These are phyloP conservation scores for Limonomyces culmigenus DNA, from an alignment of 1,284 basidiomycete genomes.

Conservation along the genomic window DNA sequence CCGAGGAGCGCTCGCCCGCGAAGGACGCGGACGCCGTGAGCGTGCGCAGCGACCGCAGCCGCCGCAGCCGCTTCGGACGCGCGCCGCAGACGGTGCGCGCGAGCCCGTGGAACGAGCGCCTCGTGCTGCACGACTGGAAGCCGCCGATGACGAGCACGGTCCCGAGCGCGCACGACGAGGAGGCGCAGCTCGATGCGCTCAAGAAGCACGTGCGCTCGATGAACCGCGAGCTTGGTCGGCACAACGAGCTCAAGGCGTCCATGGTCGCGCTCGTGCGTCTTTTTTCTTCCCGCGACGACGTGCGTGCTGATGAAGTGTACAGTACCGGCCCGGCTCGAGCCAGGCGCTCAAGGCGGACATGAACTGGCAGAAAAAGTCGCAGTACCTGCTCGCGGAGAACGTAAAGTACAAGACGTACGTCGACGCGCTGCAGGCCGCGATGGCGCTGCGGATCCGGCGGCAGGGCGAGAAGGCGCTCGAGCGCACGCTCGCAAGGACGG, in stretches of 20 bases:
- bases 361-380: conserved; percentile 89
- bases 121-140: conserved; percentile 90
- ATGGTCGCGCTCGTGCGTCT: conserved; percentile 66
- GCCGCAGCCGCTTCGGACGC: conserved; percentile 49
- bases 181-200: conserved; percentile 77
- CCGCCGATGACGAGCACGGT: conserved; percentile 72
- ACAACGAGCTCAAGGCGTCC: conserved; percentile 72
- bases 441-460: conserved; percentile 67
- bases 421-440: conserved; percentile 70
- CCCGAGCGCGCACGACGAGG: conserved; percentile 78
- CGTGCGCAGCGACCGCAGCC: conserved; percentile 51
- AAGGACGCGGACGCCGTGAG: conserved; percentile 39
- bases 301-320: conserved; percentile 4
- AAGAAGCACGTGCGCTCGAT: conserved; percentile 64
- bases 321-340: conserved; percentile 70
- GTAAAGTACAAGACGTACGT: conserved; percentile 96
- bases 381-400: conserved; percentile 79
- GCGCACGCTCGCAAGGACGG: conserved; percentile 30
- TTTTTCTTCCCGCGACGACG: conserved; percentile 2
- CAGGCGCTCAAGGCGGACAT: conserved; percentile 63
- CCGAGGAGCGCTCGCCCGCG: conserved; percentile 32
- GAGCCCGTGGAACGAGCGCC: conserved; percentile 61
- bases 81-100: conserved; percentile 43
- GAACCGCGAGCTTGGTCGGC: conserved; percentile 65
- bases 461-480: conserved; percentile 79